phyloP scores from a whole-genome alignment of 1,284 basidiomycete species.

The Cryptococcus jaspeensis region DNA sequence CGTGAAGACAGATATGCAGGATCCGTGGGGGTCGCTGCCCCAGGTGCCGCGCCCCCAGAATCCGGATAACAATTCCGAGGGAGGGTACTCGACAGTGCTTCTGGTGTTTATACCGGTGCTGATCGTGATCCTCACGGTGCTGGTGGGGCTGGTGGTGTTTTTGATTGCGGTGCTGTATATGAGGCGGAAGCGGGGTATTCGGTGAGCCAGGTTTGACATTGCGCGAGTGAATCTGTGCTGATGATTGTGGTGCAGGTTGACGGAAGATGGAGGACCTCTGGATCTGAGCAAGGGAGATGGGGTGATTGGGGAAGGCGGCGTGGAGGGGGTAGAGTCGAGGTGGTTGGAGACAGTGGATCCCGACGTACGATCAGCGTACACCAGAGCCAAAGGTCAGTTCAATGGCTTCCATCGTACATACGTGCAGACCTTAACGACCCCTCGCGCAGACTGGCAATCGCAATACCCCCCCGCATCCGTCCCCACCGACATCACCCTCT shows the following conservation, averaged over 20 bases:
- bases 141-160: constrained; percentile 87
- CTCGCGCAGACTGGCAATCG: constrained; percentile 73
- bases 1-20: constrained; percentile 1
- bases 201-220: constrained; percentile 26
- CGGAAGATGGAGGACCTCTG: constrained; percentile 85
- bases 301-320: constrained; percentile 83
- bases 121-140: constrained; percentile 85
- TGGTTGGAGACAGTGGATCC: constrained; percentile 88
- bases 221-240: constrained; percentile 8
- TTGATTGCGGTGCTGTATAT: constrained; percentile 81
- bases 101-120: constrained; percentile 68
- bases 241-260: constrained; percentile 58
- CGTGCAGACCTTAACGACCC: constrained; percentile 6
- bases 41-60: constrained; percentile 1
- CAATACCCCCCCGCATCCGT: constrained; percentile 90
- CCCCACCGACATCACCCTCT: constrained; percentile 92
- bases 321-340: constrained; percentile 83
- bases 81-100: constrained; percentile 33
- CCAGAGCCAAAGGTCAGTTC: constrained; percentile 77
- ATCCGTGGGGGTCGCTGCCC: constrained; percentile 4
- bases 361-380: constrained; percentile 67
- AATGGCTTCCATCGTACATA: background rate
- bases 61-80: constrained; percentile 16
- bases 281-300: constrained; percentile 90
- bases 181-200: constrained; percentile 73